A percentile compares a stretch with the other conserved stretches of the same genome.
Evolutionary conservation across 1,139 yeast genomes (phyloP).

Genomic region (Pichia sp.): DNA sequence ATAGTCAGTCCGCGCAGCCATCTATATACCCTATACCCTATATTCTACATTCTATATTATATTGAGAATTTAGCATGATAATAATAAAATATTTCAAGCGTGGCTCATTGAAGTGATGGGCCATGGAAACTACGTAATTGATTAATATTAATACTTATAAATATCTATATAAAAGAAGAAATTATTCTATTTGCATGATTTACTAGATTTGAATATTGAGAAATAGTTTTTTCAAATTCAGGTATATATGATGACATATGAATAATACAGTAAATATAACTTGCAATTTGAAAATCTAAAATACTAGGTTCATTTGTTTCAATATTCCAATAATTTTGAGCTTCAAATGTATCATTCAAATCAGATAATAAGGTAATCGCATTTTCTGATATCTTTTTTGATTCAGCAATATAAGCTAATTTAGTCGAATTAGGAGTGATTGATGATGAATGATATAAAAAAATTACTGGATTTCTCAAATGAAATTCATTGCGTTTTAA

Average conservation of each 20-base stretch:
- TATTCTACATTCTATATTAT: too few relatives aligned
- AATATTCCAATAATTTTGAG: background rate
- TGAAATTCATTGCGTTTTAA: conserved; percentile 26
- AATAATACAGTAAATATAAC: conserved; percentile 18
- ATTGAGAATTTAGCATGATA: too few relatives aligned
- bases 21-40: too few relatives aligned
- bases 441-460: conserved; percentile 9
- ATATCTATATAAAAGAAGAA: conserved; percentile 2
- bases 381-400: conserved; percentile 17
- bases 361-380: conserved; percentile 15
- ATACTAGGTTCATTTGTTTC: conserved; percentile 13
- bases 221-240: background rate
- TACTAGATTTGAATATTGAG: conserved; percentile 1
- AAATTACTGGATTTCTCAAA: conserved; percentile 20
- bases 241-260: conserved; percentile 4
- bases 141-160: too few relatives aligned
- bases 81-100: too few relatives aligned
- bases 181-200: conserved; percentile 3
- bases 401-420: conserved; percentile 11
- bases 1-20: too few relatives aligned
- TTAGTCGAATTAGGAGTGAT: conserved; percentile 2
- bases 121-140: too few relatives aligned
- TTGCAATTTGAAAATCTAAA: conserved; percentile 27
- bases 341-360: conserved; percentile 14
- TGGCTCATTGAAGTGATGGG: too few relatives aligned